phyloP scores from a whole-genome alignment of 345 rosid species.

The Turnera subulata region DNA sequence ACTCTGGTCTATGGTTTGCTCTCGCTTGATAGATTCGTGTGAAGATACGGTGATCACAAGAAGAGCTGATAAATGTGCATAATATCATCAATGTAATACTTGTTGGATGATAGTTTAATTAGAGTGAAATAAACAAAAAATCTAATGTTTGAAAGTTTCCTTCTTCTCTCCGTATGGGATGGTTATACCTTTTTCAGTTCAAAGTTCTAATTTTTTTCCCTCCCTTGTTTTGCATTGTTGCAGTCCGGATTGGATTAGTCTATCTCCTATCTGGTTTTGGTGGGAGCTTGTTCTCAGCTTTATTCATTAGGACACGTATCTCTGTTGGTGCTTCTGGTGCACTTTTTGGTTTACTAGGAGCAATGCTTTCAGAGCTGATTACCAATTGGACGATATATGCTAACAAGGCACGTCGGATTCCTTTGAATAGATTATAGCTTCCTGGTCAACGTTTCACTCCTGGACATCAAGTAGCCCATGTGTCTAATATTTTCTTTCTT shows the following conservation, averaged over 20 bases:
- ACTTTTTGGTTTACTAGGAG: slow-evolving; percentile 88
- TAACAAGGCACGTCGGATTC: slow-evolving; percentile 53
- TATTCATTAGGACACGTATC: slow-evolving; percentile 67
- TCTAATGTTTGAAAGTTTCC: too few relatives aligned
- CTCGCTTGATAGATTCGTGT: too few relatives aligned
- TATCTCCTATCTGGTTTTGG: slow-evolving; percentile 91
- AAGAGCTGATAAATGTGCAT: too few relatives aligned
- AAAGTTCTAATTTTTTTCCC: slow-evolving; percentile 7
- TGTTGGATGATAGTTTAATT: too few relatives aligned
- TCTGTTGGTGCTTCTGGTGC: slow-evolving; percentile 99
- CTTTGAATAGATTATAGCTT: background rate
- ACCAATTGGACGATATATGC: slow-evolving; percentile 94
- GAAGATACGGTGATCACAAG: too few relatives aligned
- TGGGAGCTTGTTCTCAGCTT: slow-evolving; percentile 88
- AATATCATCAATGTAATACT: too few relatives aligned
- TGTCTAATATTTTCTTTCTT: slow-evolving; percentile 3
- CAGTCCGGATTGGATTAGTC: slow-evolving; percentile 74
- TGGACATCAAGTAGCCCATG: background rate
- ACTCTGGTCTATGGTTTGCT: too few relatives aligned
- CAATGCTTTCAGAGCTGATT: slow-evolving; percentile 95
- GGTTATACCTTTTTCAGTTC: background rate
- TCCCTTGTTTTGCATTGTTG: background rate
- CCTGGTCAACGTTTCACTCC: too few relatives aligned
- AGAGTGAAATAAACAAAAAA: too few relatives aligned
- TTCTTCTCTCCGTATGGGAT: too few relatives aligned